Base-by-base conservation (phyloP, 2,329 filamentous ascomycete genomes). In the Ophiocordyceps sinensis region DNA sequence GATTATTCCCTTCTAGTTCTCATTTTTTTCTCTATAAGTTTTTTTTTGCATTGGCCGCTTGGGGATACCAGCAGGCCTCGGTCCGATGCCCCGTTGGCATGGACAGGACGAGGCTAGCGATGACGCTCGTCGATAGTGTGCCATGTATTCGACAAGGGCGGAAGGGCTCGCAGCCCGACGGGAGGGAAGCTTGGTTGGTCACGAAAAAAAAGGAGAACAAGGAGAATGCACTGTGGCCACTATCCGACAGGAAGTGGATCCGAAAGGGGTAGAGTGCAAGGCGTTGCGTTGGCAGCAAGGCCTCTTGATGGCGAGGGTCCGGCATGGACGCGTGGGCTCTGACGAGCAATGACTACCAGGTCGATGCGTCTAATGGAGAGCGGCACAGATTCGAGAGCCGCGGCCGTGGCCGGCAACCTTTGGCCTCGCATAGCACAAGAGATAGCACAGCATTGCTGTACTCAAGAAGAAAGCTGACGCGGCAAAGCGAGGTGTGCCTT, bases 21-120 rank as follows among this genome's bases (percentile, higher is more conserved):
- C 44, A 49, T 50, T 47, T 49, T 46, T 44, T 39, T 42, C 45
- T 44, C 38, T 41, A 39, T 51, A 43, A n/a, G n/a, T n/a, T 49
- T 47, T 34, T 45, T 47, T 51, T 49, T 48, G 45, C 52, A 53
- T 48, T 47, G 44, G 32, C 40, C 45, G 46, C 36, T 49, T 46
- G 43, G 19, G 35, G 39, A 45, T 41, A 39, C 41, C 48, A 39
- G 41, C 48, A 41, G 38, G 29, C 38, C 41, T 35, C 40, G 36
- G 38, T 39, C 29, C 37, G 36, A 37, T 40, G 42, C 39, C 45
- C 38, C 41, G 34, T 44, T 38, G 46, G 47, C 44, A 44, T 44
- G 42, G 29, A 39, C 37, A 39, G 41, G 29, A 39, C 36, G 40
- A 29, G 40, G 46, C 48, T 45, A 37, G 39, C 47, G 45, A 44